These are phyloP conservation scores for Aspergillus eucalypticola DNA, from an alignment of 2,329 filamentous ascomycete genomes.

Conservation along the genomic window DNA sequence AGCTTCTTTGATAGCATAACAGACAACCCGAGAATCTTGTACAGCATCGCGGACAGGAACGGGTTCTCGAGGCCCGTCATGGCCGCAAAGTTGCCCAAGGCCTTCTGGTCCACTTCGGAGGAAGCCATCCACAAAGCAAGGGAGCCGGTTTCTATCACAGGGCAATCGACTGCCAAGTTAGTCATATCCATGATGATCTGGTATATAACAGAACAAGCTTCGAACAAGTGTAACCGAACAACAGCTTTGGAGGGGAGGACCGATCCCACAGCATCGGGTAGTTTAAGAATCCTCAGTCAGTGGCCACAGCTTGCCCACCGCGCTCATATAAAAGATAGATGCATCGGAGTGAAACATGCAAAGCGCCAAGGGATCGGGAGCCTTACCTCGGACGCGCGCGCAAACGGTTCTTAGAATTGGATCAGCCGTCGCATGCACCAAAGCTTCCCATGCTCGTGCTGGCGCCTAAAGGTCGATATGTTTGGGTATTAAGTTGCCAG, in stretches of 20 bases:
- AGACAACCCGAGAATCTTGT: slow-evolving; percentile 87
- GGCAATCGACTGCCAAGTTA: slow-evolving; percentile 31
- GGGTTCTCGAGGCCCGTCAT: slow-evolving; percentile 75
- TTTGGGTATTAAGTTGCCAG: slow-evolving; percentile 12
- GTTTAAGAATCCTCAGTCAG: background rate
- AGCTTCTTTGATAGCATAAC: slow-evolving; percentile 84
- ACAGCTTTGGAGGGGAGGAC: background rate
- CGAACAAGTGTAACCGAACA: background rate
- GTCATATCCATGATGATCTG: slow-evolving; percentile 24
- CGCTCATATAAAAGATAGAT: background rate
- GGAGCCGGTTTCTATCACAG: slow-evolving; percentile 30
- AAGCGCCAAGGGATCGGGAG: slow-evolving; percentile 14
- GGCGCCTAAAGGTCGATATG: slow-evolving; percentile 23
- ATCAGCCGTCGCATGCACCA: slow-evolving; percentile 26
- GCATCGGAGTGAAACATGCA: slow-evolving; percentile 16
- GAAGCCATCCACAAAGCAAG: slow-evolving; percentile 73
- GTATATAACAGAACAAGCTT: background rate
- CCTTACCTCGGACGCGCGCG: slow-evolving; percentile 33
- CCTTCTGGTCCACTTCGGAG: slow-evolving; percentile 96
- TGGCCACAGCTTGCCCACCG: background rate
- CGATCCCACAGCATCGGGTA: background rate
- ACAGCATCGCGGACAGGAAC: slow-evolving; percentile 73
- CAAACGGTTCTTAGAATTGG: slow-evolving; percentile 22
- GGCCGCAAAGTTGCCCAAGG: slow-evolving; percentile 84
- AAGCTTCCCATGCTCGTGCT: slow-evolving; percentile 30